These are phyloP conservation scores for Leptosphaerulina australis DNA, from an alignment of 2,329 filamentous ascomycete genomes.

Conservation along the genomic window DNA sequence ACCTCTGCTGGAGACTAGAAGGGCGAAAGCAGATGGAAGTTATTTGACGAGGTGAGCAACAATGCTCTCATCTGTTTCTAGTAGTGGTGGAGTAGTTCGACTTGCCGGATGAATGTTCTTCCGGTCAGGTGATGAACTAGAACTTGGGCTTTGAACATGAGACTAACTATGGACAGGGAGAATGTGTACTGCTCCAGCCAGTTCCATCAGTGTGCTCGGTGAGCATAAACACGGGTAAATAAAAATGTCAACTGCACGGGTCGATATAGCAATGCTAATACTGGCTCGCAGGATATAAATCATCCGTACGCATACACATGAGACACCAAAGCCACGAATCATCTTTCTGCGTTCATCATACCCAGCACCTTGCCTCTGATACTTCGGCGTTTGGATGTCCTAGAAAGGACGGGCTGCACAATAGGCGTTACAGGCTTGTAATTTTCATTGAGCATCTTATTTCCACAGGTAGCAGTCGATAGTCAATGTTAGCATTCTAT, in stretches of 20 bases:
- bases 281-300: neutral
- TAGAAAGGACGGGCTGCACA: neutral
- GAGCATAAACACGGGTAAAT: neutral
- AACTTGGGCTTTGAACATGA: neutral
- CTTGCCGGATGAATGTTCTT: slow-evolving; percentile 8
- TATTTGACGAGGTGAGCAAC: slow-evolving; percentile 46
- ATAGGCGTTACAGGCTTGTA: slow-evolving; percentile 3
- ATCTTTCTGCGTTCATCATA: neutral
- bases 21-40: slow-evolving; percentile 46
- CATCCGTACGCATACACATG: no score
- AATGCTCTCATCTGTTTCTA: neutral
- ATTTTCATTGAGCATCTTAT: no score
- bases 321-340: no score
- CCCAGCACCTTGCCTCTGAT: neutral
- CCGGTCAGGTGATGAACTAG: neutral
- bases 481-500: neutral
- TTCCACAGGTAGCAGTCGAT: neutral
- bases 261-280: neutral
- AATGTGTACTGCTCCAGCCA: slow-evolving; percentile 37
- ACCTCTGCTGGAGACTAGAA: slow-evolving; percentile 46
- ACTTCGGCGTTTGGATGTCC: slow-evolving; percentile 2
- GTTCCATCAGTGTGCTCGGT: slow-evolving; percentile 35
- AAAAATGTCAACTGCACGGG: no score
- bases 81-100: neutral
- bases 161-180: slow-evolving; percentile 26